A percentile compares a stretch with the other conserved stretches of the same genome.
phyloP scores from a whole-genome alignment of 1,284 basidiomycete genomes.

The Sporisorium exsertum region DNA sequence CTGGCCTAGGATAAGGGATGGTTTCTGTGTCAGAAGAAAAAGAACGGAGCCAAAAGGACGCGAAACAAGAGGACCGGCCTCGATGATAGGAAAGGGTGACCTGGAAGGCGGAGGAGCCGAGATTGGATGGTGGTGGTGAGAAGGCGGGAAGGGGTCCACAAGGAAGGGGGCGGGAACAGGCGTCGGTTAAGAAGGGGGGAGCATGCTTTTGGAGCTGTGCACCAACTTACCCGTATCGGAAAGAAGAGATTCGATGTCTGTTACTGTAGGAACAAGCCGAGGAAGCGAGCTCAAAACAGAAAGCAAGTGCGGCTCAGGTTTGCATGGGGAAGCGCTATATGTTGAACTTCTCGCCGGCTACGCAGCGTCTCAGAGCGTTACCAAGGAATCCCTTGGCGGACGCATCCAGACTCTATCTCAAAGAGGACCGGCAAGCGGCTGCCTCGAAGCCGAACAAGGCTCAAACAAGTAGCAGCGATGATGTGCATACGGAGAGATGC shows the following conservation, averaged over 20 bases:
- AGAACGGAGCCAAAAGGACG: conserved; percentile 26
- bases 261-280: conserved; percentile 8
- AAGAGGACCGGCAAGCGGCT: neutral
- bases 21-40: conserved; percentile 26
- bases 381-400: conserved; percentile 1
- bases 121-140: conserved; percentile 20
- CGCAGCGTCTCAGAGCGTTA: neutral
- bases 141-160: neutral
- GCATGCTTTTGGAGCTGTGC: neutral
- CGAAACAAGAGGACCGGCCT: conserved; percentile 43
- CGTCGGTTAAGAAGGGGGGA: conserved; percentile 1
- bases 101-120: neutral
- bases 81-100: conserved; percentile 4
- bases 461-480: neutral
- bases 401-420: neutral
- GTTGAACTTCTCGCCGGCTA: conserved; percentile 9
- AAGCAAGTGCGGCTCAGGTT: neutral
- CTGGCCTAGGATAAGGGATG: conserved; percentile 17
- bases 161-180: neutral
- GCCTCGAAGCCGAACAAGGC: neutral
- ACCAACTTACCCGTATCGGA: conserved; percentile 9
- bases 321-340: neutral
- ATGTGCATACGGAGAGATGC: neutral
- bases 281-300: neutral
- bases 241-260: neutral